Base-by-base conservation (phyloP, 441 rosid species). In the Sinapis alba region DNA sequence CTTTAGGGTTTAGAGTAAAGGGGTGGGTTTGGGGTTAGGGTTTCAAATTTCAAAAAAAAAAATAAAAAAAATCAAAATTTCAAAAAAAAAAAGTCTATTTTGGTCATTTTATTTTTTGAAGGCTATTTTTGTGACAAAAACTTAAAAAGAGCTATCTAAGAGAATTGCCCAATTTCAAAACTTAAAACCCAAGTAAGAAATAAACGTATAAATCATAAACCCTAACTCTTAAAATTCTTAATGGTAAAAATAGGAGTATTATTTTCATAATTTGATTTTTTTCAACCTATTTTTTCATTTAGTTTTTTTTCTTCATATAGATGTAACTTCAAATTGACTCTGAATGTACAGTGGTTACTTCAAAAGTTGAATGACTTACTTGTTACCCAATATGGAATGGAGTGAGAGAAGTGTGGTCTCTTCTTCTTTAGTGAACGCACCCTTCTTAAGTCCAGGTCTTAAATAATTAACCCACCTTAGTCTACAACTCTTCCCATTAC, bases 401-500 rank as follows among this genome's bases (percentile, higher is more conserved):
- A 91, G 86, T 80, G 83, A 76, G 66, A 89, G 75, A 72, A 93
- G 86, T 11, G 80, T 86, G 20, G 88, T 79, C 54, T 89, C 94
- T 69, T 93, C 98, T 62, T 88, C 82, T n/a, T 69, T 26, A 21
- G 88, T 74, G 77, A 91, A 91, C 72, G 59, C 15, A 32, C 86
- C 89, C 71, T 90, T 78, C 81, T 82, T 93, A 19, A 93, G 78
- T 12, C 98, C 98, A 34, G 98, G 98, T 71, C 94, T 84, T 79
- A 93, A 76, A 78, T 93, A 90, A 82, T 93, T 93, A 73, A 90
- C 86, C 97, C 98, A 93, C 68, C 98, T 88, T 77, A 93, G 80
- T 74, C 97, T 88, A 85, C 98, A 93, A 78, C 98, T 93, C 76
- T 93, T 93, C 16, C 98, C 98, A 79, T 90, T 93, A 75, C 98